Percentiles rank a stretch among this genome's conserved stretches.
Evolutionary conservation across 2,329 filamentous ascomycete genomes (phyloP).

Genomic region (Xylariaceae sp.): DNA sequence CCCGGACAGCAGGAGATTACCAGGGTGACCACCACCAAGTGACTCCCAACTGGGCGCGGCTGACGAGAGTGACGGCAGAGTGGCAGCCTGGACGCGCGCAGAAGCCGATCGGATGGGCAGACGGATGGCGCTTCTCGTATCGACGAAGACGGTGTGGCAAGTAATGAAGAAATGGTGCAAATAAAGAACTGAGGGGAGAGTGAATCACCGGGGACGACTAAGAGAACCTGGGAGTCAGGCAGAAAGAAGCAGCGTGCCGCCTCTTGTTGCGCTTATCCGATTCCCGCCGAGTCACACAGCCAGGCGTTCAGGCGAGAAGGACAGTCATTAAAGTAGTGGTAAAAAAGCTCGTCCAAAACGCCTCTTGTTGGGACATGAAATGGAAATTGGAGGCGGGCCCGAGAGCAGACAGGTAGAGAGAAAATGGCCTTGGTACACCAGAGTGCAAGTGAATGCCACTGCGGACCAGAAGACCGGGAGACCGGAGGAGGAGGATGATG

Average conservation of each 20-base stretch:
- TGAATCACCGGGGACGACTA: conserved; percentile 11
- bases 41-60: conserved; percentile 17
- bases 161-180: conserved; percentile 14
- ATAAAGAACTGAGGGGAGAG: conserved; percentile 18
- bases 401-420: no score
- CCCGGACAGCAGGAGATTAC: neutral
- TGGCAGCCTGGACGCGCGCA: no score
- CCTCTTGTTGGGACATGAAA: no score
- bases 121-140: no score
- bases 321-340: conserved; percentile 1
- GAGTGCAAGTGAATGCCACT: conserved; percentile 47
- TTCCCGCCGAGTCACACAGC: conserved; percentile 13
- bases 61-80: conserved; percentile 8
- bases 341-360: no score
- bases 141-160: conserved; percentile 19
- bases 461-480: conserved; percentile 22
- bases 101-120: no score
- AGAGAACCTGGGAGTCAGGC: no score
- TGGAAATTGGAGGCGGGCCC: no score
- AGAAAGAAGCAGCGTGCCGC: no score
- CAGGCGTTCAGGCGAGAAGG: conserved; percentile 8
- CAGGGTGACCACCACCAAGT: conserved; percentile 13
- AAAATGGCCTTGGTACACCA: conserved; percentile 22
- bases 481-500: conserved; percentile 8
- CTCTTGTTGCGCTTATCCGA: no score